Conservation (phyloP, 2,329 filamentous ascomycete species). For the Camillea tinctor region DNA sequence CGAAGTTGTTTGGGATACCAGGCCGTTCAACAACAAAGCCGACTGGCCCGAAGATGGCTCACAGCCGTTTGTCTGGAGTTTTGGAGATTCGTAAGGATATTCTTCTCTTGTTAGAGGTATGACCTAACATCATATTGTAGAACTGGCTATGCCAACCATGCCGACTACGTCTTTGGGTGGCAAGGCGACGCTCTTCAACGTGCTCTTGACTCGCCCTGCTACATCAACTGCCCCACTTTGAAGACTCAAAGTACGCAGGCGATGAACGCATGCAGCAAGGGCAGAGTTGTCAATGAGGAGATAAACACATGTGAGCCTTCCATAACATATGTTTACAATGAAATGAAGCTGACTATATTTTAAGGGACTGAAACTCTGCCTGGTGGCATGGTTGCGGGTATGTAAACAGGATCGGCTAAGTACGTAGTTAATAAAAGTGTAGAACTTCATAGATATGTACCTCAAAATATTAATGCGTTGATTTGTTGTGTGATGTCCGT, state of each 20-base stretch:
- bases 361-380: constrained; percentile 13
- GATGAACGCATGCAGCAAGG: constrained; percentile 8
- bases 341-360: constrained; percentile 1
- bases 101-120: not conserved
- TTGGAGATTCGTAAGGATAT: constrained; percentile 25
- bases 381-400: constrained; percentile 14
- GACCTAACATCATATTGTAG: not conserved
- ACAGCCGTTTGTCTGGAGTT: constrained; percentile 41
- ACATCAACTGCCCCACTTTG: constrained; percentile 29
- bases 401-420: not conserved
- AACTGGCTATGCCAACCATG: constrained; percentile 39
- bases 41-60: constrained; percentile 24
- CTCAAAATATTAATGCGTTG: not conserved
- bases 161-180: constrained; percentile 45
- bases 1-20: constrained; percentile 35
- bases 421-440: not conserved
- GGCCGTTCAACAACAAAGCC: constrained; percentile 24
- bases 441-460: not conserved
- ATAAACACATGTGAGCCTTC: constrained; percentile 16
- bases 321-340: not conserved
- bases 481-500: not conserved
- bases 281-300: constrained; percentile 12
- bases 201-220: constrained; percentile 37
- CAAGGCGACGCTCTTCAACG: constrained; percentile 41
- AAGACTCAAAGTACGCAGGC: constrained; percentile 19